Evolutionary conservation across 2,329 filamentous ascomycete genomes (phyloP).

Genomic region (Arthroderma uncinatum): DNA sequence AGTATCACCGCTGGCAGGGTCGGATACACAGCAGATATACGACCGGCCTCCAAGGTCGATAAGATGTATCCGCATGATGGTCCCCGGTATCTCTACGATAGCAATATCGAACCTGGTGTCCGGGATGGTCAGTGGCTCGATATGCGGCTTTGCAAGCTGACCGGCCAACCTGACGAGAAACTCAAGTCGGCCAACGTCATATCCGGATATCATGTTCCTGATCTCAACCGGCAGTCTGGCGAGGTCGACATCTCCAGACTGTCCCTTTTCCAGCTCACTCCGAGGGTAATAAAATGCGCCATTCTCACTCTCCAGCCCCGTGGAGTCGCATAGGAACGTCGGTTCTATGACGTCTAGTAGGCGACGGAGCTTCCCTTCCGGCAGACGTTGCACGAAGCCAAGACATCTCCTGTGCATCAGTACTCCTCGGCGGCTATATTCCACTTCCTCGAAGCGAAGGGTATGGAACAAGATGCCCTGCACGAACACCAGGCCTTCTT

Average conservation of each 20-base stretch:
- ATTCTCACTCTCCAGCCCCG: neutral
- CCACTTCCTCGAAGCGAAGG: neutral
- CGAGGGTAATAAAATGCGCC: conserved; percentile 5
- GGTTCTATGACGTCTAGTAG: conserved; percentile 8
- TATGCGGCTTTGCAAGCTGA: neutral
- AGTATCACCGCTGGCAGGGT: conserved; percentile 21
- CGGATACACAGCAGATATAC: conserved; percentile 13
- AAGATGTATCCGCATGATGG: conserved; percentile 6
- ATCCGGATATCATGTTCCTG: neutral
- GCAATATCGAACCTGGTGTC: neutral
- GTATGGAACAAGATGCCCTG: neutral
- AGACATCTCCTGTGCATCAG: conserved; percentile 9
- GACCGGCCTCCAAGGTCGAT: neutral
- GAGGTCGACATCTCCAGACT: neutral
- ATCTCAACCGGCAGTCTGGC: neutral
- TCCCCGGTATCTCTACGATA: neutral
- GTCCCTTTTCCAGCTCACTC: too few species aligned
- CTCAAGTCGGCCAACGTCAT: conserved; percentile 3
- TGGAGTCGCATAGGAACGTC: neutral
- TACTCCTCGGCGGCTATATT: neutral
- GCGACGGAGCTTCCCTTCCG: neutral
- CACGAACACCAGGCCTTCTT: neutral
- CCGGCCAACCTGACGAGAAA: neutral
- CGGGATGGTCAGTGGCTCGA: neutral
- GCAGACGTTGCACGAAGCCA: neutral